These are phyloP conservation scores for Verruconis gallopava DNA, from an alignment of 2,329 filamentous ascomycete species.

Conservation along the genomic window DNA sequence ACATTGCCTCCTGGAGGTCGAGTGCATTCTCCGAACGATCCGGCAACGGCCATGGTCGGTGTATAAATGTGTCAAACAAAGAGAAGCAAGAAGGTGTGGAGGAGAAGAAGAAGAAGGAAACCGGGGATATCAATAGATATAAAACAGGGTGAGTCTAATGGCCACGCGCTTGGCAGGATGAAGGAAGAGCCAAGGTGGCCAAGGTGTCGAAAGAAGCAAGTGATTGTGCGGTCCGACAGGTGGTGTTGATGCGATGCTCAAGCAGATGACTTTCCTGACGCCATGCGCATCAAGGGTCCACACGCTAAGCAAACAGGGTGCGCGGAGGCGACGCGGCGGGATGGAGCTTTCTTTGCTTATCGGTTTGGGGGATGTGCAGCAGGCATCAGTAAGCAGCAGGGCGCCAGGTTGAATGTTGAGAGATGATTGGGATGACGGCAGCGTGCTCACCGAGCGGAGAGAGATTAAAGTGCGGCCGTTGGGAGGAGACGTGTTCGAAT, in stretches of 20 bases:
- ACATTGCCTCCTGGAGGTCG: slow-evolving; percentile 1
- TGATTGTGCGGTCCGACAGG: neutral
- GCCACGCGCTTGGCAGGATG: too few species aligned
- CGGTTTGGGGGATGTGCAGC: too few species aligned
- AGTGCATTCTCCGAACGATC: slow-evolving; percentile 2
- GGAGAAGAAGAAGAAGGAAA: neutral
- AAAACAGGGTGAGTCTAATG: neutral
- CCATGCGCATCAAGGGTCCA: neutral
- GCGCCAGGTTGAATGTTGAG: too few species aligned
- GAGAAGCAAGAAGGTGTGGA: neutral
- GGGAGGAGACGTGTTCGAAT: too few species aligned
- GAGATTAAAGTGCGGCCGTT: too few species aligned
- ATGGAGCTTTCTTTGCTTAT: too few species aligned
- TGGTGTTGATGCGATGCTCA: neutral
- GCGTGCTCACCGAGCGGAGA: too few species aligned
- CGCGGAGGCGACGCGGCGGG: too few species aligned
- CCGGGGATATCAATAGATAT: neutral
- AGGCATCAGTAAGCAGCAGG: too few species aligned
- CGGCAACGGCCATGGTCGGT: neutral
- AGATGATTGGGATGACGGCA: too few species aligned
- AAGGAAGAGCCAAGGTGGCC: neutral
- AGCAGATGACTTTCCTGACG: too few species aligned
- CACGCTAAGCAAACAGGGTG: neutral
- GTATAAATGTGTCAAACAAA: neutral
- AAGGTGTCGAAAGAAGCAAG: neutral